Conservation (phyloP, 495 filamentous ascomycete species). For the Penicillium cosmopolitanum region DNA sequence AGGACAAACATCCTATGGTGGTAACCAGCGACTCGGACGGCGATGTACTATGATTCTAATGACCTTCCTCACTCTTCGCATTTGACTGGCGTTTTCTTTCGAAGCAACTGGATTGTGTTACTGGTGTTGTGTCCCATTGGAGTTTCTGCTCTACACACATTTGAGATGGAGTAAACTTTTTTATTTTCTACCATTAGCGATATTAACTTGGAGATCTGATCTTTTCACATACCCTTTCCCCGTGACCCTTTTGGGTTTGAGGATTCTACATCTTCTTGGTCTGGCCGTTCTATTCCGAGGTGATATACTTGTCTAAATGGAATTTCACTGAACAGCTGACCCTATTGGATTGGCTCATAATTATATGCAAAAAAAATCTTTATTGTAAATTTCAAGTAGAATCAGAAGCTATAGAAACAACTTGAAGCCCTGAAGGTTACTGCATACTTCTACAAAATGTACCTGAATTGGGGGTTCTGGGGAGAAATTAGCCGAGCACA, state of each 20-base stretch:
- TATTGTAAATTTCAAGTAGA: neutral
- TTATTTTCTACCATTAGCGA: conserved; percentile 1
- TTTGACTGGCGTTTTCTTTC: conserved; percentile 29
- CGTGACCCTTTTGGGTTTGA: neutral
- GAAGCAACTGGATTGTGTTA: conserved; percentile 6
- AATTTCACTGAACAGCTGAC: neutral
- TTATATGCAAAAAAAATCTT: neutral
- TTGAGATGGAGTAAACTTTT: conserved; percentile 4
- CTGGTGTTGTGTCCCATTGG: conserved; percentile 17
- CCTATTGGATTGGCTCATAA: neutral
- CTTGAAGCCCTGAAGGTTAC: neutral
- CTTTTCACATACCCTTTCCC: neutral
- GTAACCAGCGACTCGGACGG: conserved; percentile 23
- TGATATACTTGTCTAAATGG: neutral
- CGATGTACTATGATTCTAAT: conserved; percentile 29
- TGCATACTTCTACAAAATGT: conserved; percentile 27
- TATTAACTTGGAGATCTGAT: neutral
- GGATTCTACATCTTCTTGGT: neutral
- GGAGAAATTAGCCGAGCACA: conserved; percentile 3
- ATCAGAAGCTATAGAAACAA: neutral
- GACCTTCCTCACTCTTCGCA: conserved; percentile 19
- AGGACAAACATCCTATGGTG: conserved; percentile 31
- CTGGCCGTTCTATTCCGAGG: neutral
- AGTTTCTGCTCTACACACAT: conserved; percentile 1
- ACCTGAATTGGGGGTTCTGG: conserved; percentile 49